Evolutionary conservation across 179 eudicot genomes (phyloP), one percentile per base, ranked within the genome.

Genomic region (Vitellaria paradoxa): DNA sequence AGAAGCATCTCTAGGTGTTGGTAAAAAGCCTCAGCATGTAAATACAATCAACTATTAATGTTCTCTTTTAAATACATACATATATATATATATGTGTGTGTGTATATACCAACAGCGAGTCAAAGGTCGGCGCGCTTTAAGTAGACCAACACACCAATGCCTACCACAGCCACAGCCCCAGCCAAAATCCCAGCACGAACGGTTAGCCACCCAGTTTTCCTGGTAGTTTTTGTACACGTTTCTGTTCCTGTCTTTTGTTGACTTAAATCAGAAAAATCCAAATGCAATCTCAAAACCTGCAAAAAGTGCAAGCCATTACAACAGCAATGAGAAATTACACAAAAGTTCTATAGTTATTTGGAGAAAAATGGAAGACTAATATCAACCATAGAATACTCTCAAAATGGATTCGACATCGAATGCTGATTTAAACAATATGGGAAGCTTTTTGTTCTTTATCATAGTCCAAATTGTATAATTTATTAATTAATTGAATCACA

Each of bases 271-370:
- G 91, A 75, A 83, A 85, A 87, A 64, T 95, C 99, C 78, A 94
- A 67, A 84, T 88, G 93, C 86, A 96, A 80, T 83, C 92, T 91
- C 85, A 96, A 81, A 45, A 92, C 94, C 99, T 96, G 87, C 50
- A 59, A 46, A 56, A 26, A n/a, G 50, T 40, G 55, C 46, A 52
- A 60, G 23, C 59, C 24, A 9, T 68, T 21, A 62, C 68, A 73
- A 46, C 45, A 65, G 14, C 12, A 47, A 62, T 46, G 12, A 69
- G 37, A 63, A 59, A 42, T 2, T 42, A 12, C 46, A 73, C n/a
- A 60, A 0, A 64, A 68, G 24, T 61, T 21, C 65, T 7, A 61
- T 10, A 20, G 65, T 61, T n/a, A 21, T 20, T n/a, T 61, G 45
- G 60, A 15, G 18, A 61, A 7, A 61, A 61, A 0, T 61, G 15